These are phyloP conservation scores for Kodamaea leandrae DNA, from an alignment of 805 yeast species.

Conservation along the genomic window DNA sequence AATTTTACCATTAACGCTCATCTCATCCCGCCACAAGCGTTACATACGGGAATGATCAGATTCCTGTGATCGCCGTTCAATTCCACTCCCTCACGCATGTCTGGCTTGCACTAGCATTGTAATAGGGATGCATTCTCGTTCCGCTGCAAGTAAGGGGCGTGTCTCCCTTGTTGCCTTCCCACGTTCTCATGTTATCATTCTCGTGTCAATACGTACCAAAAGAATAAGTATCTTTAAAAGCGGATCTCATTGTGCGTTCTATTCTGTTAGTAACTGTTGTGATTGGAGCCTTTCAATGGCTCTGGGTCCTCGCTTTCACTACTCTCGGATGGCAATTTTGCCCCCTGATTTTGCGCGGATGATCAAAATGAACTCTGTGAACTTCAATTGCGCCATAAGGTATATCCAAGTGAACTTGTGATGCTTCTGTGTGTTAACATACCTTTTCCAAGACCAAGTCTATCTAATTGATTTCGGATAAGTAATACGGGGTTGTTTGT, in stretches of 20 bases:
- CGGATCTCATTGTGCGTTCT: constrained; percentile 65
- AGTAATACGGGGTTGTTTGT: neutral
- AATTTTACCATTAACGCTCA: no score
- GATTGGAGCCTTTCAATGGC: neutral
- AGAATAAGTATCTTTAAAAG: constrained; percentile 93
- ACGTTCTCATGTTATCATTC: neutral
- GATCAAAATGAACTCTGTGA: neutral
- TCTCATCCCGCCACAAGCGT: no score
- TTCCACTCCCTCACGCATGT: no score
- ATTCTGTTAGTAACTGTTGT: constrained; percentile 6
- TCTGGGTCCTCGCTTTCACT: neutral
- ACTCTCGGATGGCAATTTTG: neutral
- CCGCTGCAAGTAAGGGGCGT: no score
- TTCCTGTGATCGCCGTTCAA: no score
- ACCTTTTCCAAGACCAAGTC: neutral
- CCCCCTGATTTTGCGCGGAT: constrained; percentile 9
- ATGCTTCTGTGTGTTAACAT: constrained; percentile 1
- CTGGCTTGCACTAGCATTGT: no score
- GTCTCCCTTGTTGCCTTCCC: no score
- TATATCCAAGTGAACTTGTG: no score
- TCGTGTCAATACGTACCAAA: constrained; percentile 61
- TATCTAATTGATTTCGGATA: neutral
- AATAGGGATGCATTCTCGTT: no score
- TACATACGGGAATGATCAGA: no score
- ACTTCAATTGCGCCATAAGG: neutral